Conservation (phyloP, 495 filamentous ascomycete species). For the Penicillium cosmopolitanum region DNA sequence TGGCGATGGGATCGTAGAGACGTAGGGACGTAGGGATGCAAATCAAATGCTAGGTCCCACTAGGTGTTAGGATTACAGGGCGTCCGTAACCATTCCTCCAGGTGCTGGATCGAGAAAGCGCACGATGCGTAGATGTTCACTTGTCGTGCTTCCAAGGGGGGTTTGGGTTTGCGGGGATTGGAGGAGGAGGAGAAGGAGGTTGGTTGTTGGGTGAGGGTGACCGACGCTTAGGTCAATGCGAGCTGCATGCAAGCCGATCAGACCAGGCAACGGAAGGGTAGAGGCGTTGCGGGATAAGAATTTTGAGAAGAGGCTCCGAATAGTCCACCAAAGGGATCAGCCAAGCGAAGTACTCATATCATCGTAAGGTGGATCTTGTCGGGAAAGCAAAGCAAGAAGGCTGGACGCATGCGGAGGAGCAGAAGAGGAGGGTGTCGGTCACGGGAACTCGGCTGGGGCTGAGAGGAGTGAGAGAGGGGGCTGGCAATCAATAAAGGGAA, state of each 20-base stretch:
- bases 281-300: not conserved
- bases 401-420: slow-evolving; percentile 16
- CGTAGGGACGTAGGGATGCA: slow-evolving; percentile 6
- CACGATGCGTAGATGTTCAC: not conserved
- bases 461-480: not conserved
- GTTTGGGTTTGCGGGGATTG: not conserved
- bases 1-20: slow-evolving; percentile 1
- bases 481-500: not conserved
- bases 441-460: slow-evolving; percentile 1
- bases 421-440: slow-evolving; percentile 18
- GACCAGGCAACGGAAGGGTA: not conserved
- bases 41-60: slow-evolving; percentile 7
- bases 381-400: slow-evolving; percentile 10
- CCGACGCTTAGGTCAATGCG: not conserved
- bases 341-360: too few species aligned
- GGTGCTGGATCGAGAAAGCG: not conserved
- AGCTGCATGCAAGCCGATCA: not conserved
- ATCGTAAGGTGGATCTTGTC: too few species aligned
- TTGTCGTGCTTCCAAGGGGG: not conserved
- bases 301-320: too few species aligned
- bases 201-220: not conserved
- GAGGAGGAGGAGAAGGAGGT: not conserved
- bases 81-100: slow-evolving; percentile 7
- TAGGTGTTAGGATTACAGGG: not conserved
- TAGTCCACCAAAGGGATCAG: too few species aligned